Base-by-base conservation (phyloP, 2,329 filamentous ascomycete species). In the Botrytis galanthina region DNA sequence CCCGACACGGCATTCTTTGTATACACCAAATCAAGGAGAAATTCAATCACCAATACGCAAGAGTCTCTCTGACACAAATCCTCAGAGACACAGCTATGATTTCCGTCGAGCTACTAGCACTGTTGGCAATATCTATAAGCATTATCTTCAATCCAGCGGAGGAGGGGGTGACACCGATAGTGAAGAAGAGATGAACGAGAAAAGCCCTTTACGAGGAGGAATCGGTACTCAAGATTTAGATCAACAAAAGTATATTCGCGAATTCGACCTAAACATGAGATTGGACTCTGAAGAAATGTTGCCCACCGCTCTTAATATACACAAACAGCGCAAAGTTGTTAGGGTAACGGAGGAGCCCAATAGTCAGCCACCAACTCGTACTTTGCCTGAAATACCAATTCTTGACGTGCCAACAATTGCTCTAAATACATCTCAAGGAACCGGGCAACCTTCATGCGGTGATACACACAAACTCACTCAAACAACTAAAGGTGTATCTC, bases 61-160 rank as follows among this genome's bases (percentile, higher is more conserved):
- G 64, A 73, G 68, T 67, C 44, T 20, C 59, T 73, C 71, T 16
- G 71, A 69, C 5, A 44, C 70, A n/a, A 73, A 73, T 35, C 59
- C 73, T 35, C 73, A 75, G 26, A 51, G 57, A 18, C 63, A 51
- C 32, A 73, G 71, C 12, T 60, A 75, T 74, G 44, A 48, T 74
- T 42, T 76, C 48, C 51, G 51, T 26, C 51, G 71, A 37, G 77
- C 78, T 46, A 75, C 76, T 48, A 80, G 79, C 44, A 80, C 79
- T 7, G 73, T 80, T 60, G 78, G 77, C 9, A 79, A 80, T 26
- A 79, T 80, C 7, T 77, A 78, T 67, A 74, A 69, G n/a, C 76
- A 78, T 18, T 80, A 80, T 57, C 61, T 76, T 44, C 72, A 59
- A 29, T 73, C 60, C 18, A 74, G 74, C 29, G 73, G 70, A 18